Base-by-base conservation (phyloP, 106 monocot species). In the Dioscorea dumetorum region DNA sequence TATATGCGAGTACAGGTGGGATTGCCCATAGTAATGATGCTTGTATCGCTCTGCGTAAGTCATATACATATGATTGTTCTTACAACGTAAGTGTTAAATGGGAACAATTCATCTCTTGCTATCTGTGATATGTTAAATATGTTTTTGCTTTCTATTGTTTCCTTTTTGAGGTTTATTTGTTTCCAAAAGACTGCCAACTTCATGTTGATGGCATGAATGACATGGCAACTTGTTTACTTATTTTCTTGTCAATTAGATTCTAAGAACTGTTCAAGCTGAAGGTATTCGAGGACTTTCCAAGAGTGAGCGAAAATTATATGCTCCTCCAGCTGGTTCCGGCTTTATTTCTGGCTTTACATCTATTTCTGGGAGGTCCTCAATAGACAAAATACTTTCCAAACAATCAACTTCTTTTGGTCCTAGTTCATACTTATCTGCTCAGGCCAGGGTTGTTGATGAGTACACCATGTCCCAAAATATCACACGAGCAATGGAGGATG, bases 251-350 rank as follows among this genome's bases (percentile, higher is more conserved):
- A 8, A 56, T 48, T 66, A 93, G 93, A 76, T 93, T 52, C 24
- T 88, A 19, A 85, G 88, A 78, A 95, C 82, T 74, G 95, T 95
- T 51, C 91, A 91, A 84, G 88, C 95, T 76, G 86, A 86, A 73
- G 95, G 95, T 33, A 91, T 95, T 64, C 61, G 69, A 62, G 88
- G 88, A 20, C 86, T 95, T 72, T 77, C 88, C 12, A 86, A 84
- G 69, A 72, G 82, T 28, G 84, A 95, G 63, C 79, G 84, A n/a
- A 84, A 91, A 76, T n/a, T 78, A 19, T 91, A 84, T 84, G 78
- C 88, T 73, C 95, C 95, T 72, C 91, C 91, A 52, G 83, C 78
- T 74, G 95, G 95, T 79, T 86, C 91, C 31, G 95, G 91, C 31
- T 91, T 95, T 64, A 79, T 88, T 61, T 89, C 91, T 70, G 95